Percentiles rank a stretch among this genome's conserved stretches.
These are phyloP conservation scores for Trichoderma citrinoviride DNA, from an alignment of 2,329 filamentous ascomycete species.

Conservation along the genomic window DNA sequence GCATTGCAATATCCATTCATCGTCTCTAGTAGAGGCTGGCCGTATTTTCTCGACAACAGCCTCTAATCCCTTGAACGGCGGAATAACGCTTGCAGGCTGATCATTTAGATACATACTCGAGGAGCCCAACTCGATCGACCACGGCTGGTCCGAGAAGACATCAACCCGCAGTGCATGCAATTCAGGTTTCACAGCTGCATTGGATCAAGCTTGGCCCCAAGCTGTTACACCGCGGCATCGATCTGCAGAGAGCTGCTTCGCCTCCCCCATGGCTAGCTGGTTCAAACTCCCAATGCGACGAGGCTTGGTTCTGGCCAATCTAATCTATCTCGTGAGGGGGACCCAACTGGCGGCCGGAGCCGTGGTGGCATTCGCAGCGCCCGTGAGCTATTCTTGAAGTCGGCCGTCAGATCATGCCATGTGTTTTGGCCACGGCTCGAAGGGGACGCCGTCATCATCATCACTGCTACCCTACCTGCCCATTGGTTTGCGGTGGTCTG, in stretches of 20 bases:
- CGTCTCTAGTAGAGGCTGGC: background rate
- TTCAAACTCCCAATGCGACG: background rate
- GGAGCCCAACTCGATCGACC: background rate
- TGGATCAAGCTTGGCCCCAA: background rate
- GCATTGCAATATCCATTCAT: no score
- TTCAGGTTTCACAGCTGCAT: conserved; percentile 5
- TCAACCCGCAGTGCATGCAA: background rate
- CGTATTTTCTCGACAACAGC: background rate
- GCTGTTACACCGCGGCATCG: conserved; percentile 18
- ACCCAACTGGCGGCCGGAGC: background rate
- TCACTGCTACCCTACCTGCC: background rate
- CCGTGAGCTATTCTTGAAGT: conserved; percentile 1
- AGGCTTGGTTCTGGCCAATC: conserved; percentile 8
- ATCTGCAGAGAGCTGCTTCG: conserved; percentile 20
- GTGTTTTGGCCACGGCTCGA: background rate
- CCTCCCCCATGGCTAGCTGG: conserved; percentile 14
- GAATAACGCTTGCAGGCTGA: background rate
- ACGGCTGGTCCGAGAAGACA: background rate
- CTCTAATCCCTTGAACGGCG: background rate
- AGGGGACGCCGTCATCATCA: conserved; percentile 3
- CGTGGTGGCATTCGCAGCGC: background rate
- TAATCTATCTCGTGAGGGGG: background rate
- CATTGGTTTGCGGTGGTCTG: conserved; percentile 1
- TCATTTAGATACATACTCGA: background rate
- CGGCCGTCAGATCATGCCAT: conserved; percentile 10